These are phyloP conservation scores for Symbiodinium pilosum DNA, from an alignment of 73 alveolate genomes.

Conservation along the genomic window DNA sequence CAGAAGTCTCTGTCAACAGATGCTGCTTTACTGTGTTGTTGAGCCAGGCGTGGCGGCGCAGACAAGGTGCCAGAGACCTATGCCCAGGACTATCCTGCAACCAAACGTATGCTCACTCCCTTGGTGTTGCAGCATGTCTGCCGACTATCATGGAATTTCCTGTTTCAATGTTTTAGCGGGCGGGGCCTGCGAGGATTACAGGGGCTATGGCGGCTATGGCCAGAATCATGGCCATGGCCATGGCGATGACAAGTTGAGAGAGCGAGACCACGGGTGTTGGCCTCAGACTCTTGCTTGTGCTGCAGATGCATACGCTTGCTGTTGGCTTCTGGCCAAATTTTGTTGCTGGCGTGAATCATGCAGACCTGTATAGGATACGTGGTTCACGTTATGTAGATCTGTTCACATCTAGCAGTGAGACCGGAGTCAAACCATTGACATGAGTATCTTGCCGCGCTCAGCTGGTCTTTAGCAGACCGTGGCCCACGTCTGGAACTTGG, in stretches of 20 bases:
- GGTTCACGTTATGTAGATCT: no score
- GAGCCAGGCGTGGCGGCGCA: constrained; percentile 13
- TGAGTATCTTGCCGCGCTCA: neutral
- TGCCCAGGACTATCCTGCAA: neutral
- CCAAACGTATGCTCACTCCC: no score
- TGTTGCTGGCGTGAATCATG: no score
- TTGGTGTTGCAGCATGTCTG: no score
- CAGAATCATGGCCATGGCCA: constrained; percentile 9
- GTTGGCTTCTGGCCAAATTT: no score
- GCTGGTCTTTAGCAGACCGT: constrained; percentile 7
- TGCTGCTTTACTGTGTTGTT: no score
- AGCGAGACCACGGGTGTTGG: neutral
- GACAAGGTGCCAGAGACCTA: neutral
- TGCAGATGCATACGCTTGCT: neutral
- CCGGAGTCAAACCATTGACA: no score
- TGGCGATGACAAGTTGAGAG: neutral
- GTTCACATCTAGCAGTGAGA: no score
- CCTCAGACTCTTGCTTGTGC: neutral
- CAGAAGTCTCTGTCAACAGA: no score
- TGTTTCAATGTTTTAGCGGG: no score
- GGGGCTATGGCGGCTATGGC: constrained; percentile 31
- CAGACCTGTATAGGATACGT: no score
- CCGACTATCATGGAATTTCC: no score
- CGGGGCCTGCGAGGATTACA: neutral
- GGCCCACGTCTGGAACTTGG: neutral